Evolutionary conservation across 305 asterid species (phyloP).

Genomic region (Solanum hybrid): DNA sequence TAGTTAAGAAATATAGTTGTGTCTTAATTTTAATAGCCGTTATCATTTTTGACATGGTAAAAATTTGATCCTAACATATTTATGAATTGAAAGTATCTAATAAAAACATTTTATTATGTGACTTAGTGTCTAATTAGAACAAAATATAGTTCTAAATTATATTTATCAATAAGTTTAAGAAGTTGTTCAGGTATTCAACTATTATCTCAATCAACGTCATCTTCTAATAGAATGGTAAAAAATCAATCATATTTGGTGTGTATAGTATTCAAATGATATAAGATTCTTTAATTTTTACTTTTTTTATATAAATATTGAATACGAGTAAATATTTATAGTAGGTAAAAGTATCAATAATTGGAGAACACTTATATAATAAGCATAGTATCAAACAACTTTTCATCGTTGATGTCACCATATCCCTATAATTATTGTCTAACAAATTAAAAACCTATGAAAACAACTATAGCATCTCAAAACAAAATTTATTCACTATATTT

Average conservation of each 20-base stretch:
- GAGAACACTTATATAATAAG: neutral
- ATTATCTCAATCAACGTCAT: neutral
- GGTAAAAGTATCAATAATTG: neutral
- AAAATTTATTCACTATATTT: neutral
- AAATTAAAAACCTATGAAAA: neutral
- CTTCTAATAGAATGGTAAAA: neutral
- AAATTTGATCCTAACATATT: neutral
- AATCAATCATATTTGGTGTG: neutral
- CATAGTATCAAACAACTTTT: neutral
- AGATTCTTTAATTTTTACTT: neutral
- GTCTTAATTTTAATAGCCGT: too few species aligned
- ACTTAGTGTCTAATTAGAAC: too few species aligned
- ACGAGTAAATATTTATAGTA: neutral
- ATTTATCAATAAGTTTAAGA: neutral
- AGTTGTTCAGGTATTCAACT: too few species aligned
- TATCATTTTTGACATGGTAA: fast-evolving
- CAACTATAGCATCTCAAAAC: neutral
- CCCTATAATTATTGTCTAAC: neutral
- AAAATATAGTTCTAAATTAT: too few species aligned
- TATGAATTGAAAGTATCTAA: neutral
- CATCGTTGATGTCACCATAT: neutral
- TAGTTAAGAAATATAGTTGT: too few species aligned
- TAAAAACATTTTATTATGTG: neutral
- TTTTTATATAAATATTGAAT: neutral
- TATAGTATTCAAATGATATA: too few species aligned